These are phyloP conservation scores for Wickerhamiella siamensis DNA, from an alignment of 805 yeast genomes.

Conservation along the genomic window DNA sequence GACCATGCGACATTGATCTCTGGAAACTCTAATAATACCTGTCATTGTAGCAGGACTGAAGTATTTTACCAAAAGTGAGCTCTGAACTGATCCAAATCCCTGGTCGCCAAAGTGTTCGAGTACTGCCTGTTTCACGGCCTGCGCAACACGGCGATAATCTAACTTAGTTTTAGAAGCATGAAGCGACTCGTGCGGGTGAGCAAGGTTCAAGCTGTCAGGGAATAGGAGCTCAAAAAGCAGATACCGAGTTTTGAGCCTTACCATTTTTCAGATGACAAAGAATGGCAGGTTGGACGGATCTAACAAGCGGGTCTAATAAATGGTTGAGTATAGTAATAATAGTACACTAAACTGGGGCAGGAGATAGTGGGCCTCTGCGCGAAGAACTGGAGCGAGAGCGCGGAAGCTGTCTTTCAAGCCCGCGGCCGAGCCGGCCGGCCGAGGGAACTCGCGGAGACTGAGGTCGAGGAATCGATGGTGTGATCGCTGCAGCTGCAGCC, in stretches of 20 bases:
- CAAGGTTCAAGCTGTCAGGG: constrained; percentile 32
- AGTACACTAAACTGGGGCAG: too few relatives aligned
- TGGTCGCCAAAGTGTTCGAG: constrained; percentile 62
- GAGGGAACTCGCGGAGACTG: not conserved
- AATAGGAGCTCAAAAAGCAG: constrained; percentile 64
- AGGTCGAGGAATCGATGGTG: not conserved
- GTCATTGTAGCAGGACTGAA: constrained; percentile 69
- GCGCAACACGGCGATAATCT: constrained; percentile 36
- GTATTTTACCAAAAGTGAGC: constrained; percentile 53
- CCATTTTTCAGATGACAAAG: constrained; percentile 39
- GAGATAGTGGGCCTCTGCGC: too few relatives aligned
- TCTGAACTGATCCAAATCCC: constrained; percentile 52
- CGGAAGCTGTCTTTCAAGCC: not conserved
- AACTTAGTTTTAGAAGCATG: constrained; percentile 21
- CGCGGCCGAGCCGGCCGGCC: not conserved
- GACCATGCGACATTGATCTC: constrained; percentile 47
- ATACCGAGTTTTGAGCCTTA: constrained; percentile 74
- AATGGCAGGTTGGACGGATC: too few relatives aligned
- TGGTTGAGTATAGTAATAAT: too few relatives aligned
- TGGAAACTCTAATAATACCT: constrained; percentile 66
- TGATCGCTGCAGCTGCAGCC: not conserved
- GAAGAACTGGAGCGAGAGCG: not conserved
- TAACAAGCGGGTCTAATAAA: too few relatives aligned
- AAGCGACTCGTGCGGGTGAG: constrained; percentile 1
- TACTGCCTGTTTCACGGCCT: constrained; percentile 40